These are phyloP conservation scores for Nicotiana knightiana DNA, from an alignment of 257 asterid species.

Conservation along the genomic window DNA sequence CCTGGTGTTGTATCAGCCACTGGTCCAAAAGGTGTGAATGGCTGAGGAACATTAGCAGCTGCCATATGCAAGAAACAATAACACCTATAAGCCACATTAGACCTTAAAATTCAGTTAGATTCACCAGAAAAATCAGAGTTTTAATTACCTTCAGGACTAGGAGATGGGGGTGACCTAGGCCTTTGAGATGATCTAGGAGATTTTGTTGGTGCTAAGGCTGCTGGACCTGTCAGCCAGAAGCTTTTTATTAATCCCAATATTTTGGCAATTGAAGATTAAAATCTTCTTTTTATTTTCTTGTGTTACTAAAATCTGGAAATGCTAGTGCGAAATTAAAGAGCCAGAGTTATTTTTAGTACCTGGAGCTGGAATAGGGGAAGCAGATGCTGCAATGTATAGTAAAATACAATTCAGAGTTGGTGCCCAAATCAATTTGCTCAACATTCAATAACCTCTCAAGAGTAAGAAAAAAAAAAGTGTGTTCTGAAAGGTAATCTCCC, in stretches of 20 bases:
- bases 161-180: slow-evolving; percentile 1
- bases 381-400: slow-evolving; percentile 22
- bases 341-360: slow-evolving; percentile 25
- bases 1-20: slow-evolving; percentile 21
- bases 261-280: not conserved
- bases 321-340: not conserved
- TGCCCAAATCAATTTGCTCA: not conserved
- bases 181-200: not conserved
- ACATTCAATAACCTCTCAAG: not conserved
- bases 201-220: not conserved
- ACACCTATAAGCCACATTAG: not conserved
- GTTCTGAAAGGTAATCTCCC: too few relatives aligned
- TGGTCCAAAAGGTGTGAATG: slow-evolving; percentile 6
- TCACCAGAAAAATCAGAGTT: not conserved
- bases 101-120: not conserved
- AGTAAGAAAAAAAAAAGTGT: not conserved
- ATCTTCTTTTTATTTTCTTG: not conserved
- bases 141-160: slow-evolving; percentile 11
- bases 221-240: not conserved
- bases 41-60: slow-evolving; percentile 15
- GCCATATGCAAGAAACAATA: not conserved
- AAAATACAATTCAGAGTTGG: not conserved
- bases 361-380: slow-evolving; percentile 57
- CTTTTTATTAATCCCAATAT: not conserved
- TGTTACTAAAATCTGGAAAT: not conserved